Evolutionary conservation across 805 yeast genomes (phyloP), one percentile per base, ranked within the genome.

Genomic region (Yarrowia osloensis): DNA sequence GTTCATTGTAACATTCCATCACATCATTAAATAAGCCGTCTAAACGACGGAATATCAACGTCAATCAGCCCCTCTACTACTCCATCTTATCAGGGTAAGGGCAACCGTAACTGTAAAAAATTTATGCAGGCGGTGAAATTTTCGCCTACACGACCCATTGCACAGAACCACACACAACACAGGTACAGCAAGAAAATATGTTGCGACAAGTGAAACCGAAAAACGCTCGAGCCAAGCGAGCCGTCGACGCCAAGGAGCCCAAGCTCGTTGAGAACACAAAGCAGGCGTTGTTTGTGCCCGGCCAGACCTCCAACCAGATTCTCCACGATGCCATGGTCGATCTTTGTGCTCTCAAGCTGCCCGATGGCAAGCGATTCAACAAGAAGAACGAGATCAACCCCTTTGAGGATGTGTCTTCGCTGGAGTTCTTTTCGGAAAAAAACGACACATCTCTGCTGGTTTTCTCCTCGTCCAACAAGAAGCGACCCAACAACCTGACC

Each of bases 211-310:
- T 61, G 44, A 88, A 91, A 72, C 98, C 99, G 40, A 93, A 92
- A 80, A 95, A 88, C 75, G 97, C 97, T 66, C 91, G 98, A 75
- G 86, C 97, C 67, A 95, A 95, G 81, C 87, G 99, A 78, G 98
- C 97, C 7, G 76, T 93, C 70, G 97, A 92, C 70, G 89, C 89
- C 74, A 88, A 86, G 73, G 97, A 92, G 73, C 86, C 98, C 65
- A 94, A 92, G 79, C 77, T 91, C 55, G 89, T 89, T 9, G 99
- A 95, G 77, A 93, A 95, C 77, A 86, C 88, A 70, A 95, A 95
- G 78, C 84, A 86, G 66, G 98, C 97, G 0, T 82, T 95, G 67
- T 95, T 95, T 74, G 87, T 95, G 50, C 97, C 97, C 21, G 99
- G 98, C 17, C 80, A 89, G 65, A 88, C 91, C 19, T 82, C 93